A percentile compares a stretch with the other conserved stretches of the same genome.
phyloP scores from a whole-genome alignment of 2,329 filamentous ascomycete genomes.

The Knufia fluminis region DNA sequence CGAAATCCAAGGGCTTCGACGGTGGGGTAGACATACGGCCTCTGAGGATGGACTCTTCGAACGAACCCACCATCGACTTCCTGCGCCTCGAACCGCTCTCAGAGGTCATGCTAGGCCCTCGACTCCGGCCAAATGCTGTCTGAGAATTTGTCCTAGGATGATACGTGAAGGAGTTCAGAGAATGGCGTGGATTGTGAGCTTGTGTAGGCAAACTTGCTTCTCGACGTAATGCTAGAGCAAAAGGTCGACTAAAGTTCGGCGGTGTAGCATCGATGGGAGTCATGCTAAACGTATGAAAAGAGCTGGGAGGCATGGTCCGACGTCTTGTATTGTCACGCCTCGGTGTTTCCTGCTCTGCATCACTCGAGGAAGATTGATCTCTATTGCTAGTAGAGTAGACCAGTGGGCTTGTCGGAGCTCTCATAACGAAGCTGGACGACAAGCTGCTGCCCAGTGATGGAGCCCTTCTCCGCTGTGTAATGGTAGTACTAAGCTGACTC shows the following conservation, averaged over 20 bases:
- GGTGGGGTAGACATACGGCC: conserved; percentile 96
- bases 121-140: conserved; percentile 43
- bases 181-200: conserved; percentile 68
- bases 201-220: conserved; percentile 60
- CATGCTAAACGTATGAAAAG: conserved; percentile 42
- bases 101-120: conserved; percentile 61
- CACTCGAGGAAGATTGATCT: conserved; percentile 54
- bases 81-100: conserved; percentile 73
- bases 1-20: conserved; percentile 83
- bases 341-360: conserved; percentile 37
- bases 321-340: conserved; percentile 43
- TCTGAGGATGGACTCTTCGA: conserved; percentile 90
- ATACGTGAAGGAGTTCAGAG: conserved; percentile 53
- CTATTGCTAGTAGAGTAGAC: conserved; percentile 83
- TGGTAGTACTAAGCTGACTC: conserved; percentile 1
- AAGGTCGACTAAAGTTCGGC: conserved; percentile 35
- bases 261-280: conserved; percentile 28
- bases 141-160: conserved; percentile 41
- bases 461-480: conserved; percentile 26
- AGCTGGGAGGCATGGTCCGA: conserved; percentile 61
- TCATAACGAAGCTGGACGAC: conserved; percentile 71
- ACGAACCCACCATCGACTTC: conserved; percentile 94
- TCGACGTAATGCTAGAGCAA: conserved; percentile 41
- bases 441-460: conserved; percentile 63
- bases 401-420: conserved; percentile 83